Percentiles rank a stretch among this genome's conserved stretches.
Evolutionary conservation across 1,284 basidiomycete genomes (phyloP).

Genomic region (Kalmanozyma brasiliensis): DNA sequence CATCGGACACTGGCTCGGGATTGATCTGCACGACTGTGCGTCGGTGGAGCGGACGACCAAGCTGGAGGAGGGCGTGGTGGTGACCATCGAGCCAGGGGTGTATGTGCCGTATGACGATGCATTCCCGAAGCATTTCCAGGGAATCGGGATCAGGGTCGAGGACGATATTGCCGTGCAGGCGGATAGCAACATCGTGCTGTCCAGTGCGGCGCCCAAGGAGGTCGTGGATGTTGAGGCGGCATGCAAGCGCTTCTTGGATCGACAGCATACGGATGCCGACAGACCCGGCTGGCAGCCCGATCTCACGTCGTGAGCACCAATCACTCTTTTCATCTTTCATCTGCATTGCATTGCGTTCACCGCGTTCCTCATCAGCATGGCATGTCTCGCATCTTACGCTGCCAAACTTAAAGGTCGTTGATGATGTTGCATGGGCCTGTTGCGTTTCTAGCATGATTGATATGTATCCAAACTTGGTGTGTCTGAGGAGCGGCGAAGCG

Average conservation of each 20-base stretch:
- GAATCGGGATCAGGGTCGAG: constrained; percentile 65
- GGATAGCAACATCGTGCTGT: constrained; percentile 52
- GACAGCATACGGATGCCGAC: neutral
- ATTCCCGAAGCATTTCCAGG: constrained; percentile 60
- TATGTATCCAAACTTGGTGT: too few species aligned
- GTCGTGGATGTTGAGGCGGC: constrained; percentile 64
- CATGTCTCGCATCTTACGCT: too few species aligned
- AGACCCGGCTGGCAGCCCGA: constrained; percentile 5
- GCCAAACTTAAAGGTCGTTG: too few species aligned
- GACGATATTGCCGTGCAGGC: constrained; percentile 63
- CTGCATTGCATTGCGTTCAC: neutral
- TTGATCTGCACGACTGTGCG: constrained; percentile 70
- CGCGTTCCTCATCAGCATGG: too few species aligned
- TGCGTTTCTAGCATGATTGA: too few species aligned
- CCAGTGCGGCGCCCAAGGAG: constrained; percentile 60
- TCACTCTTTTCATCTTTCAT: neutral
- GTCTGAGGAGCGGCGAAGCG: neutral
- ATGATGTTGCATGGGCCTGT: too few species aligned
- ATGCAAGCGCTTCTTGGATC: constrained; percentile 31
- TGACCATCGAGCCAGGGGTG: constrained; percentile 65
- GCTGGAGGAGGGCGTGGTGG: constrained; percentile 56
- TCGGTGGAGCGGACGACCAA: constrained; percentile 52
- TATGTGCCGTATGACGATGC: constrained; percentile 61
- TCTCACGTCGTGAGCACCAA: constrained; percentile 2
- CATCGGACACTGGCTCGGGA: constrained; percentile 84